Percentiles rank a stretch among this genome's conserved stretches.
phyloP scores from a whole-genome alignment of 2,329 filamentous ascomycete species.

The Nothomitra cinnamomea region DNA sequence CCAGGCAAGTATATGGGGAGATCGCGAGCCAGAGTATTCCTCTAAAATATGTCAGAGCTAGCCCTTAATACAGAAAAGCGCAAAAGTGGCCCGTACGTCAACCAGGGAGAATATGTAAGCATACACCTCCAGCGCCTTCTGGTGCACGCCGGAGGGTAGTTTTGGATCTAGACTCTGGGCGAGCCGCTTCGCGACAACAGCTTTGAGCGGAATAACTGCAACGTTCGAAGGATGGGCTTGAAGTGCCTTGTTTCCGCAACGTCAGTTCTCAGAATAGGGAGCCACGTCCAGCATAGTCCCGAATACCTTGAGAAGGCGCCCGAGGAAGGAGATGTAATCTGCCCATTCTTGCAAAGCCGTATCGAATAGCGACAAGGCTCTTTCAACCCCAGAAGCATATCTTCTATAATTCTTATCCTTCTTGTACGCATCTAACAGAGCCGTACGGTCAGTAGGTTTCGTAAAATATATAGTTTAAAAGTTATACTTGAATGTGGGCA shows the following conservation, averaged over 20 bases:
- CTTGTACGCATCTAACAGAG: slow-evolving; percentile 21
- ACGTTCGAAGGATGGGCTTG: slow-evolving; percentile 66
- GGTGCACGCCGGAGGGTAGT: slow-evolving; percentile 88
- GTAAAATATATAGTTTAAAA: neutral
- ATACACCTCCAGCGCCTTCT: slow-evolving; percentile 93
- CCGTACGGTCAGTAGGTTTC: neutral
- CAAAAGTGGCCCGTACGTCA: slow-evolving; percentile 33
- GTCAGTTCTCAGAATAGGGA: slow-evolving; percentile 13
- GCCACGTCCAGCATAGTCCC: slow-evolving; percentile 5
- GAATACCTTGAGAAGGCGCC: slow-evolving; percentile 67
- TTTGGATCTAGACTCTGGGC: slow-evolving; percentile 91
- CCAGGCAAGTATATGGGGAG: slow-evolving; percentile 81
- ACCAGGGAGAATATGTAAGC: slow-evolving; percentile 75
- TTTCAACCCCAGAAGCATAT: slow-evolving; percentile 78
- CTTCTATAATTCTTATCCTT: slow-evolving; percentile 60
- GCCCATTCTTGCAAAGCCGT: slow-evolving; percentile 95
- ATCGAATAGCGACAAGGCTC: slow-evolving; percentile 78
- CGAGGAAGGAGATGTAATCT: slow-evolving; percentile 95
- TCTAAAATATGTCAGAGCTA: slow-evolving; percentile 21
- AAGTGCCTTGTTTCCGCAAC: slow-evolving; percentile 43
- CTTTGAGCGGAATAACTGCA: slow-evolving; percentile 62
- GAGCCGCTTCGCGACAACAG: slow-evolving; percentile 70
- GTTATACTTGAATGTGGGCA: slow-evolving; percentile 3
- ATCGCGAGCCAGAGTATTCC: slow-evolving; percentile 62
- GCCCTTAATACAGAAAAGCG: slow-evolving; percentile 1